Evolutionary conservation across 2,329 filamentous ascomycete species (phyloP).

Genomic region (Aspergillaceae sp.): DNA sequence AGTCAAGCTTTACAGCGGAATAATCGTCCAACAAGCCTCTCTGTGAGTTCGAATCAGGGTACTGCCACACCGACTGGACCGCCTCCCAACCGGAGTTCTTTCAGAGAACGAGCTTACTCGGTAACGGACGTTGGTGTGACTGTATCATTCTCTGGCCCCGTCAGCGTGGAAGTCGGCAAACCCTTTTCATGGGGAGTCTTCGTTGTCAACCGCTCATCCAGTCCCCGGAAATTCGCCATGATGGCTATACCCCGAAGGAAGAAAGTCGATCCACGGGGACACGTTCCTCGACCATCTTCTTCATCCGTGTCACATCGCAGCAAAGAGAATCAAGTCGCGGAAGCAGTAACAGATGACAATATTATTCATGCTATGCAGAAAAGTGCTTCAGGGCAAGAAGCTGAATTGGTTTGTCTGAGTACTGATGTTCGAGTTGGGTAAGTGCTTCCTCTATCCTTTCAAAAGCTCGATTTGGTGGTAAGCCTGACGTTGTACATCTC

Average conservation of each 20-base stretch:
- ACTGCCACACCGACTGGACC: slow-evolving; percentile 6
- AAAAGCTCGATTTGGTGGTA: too few species aligned
- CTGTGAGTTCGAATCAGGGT: slow-evolving; percentile 21
- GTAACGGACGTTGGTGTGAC: slow-evolving; percentile 41
- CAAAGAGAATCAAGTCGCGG: slow-evolving; percentile 35
- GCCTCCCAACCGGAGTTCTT: slow-evolving; percentile 23
- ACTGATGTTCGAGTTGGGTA: slow-evolving; percentile 52
- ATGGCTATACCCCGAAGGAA: slow-evolving; percentile 44
- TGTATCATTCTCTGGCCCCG: slow-evolving; percentile 48
- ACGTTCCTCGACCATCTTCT: slow-evolving; percentile 38
- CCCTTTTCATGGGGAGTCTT: slow-evolving; percentile 50
- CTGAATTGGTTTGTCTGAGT: slow-evolving; percentile 48
- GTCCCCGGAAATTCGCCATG: slow-evolving; percentile 46
- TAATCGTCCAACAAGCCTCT: slow-evolving; percentile 38
- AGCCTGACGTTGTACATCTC: not conserved
- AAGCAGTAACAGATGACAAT: slow-evolving; percentile 50
- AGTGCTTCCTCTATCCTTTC: slow-evolving; percentile 14
- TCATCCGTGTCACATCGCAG: slow-evolving; percentile 33
- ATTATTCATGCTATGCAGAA: slow-evolving; percentile 48
- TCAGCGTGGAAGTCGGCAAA: slow-evolving; percentile 41
- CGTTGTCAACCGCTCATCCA: slow-evolving; percentile 51
- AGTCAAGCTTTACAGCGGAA: slow-evolving; percentile 38
- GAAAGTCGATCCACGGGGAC: slow-evolving; percentile 31
- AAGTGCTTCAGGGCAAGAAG: slow-evolving; percentile 40
- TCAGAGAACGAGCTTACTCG: slow-evolving; percentile 31